Evolutionary conservation across 345 rosid species (phyloP).

Genomic region (Murraya paniculata): DNA sequence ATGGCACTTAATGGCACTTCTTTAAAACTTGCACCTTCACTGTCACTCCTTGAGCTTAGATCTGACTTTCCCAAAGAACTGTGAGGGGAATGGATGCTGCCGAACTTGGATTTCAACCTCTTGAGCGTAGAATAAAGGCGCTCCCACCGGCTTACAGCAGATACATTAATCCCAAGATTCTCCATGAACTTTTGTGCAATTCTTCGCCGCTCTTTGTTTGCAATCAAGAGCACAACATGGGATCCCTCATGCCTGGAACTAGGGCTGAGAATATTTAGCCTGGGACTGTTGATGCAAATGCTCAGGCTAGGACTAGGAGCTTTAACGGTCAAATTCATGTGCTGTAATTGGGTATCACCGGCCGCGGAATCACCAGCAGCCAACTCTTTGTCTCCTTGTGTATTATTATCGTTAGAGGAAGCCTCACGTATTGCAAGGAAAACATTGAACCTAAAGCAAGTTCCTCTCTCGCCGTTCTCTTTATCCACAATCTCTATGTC

Average conservation of each 20-base stretch:
- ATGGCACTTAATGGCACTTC: constrained; percentile 50
- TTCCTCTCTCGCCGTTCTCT: constrained; percentile 54
- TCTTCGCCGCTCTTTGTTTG: constrained; percentile 49
- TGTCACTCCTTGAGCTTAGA: constrained; percentile 34
- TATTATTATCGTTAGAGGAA: neutral
- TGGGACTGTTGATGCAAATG: constrained; percentile 38
- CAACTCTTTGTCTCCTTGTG: constrained; percentile 26
- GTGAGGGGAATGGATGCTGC: constrained; percentile 27
- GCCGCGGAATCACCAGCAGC: constrained; percentile 16
- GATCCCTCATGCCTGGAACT: constrained; percentile 56
- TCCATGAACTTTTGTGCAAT: constrained; percentile 50
- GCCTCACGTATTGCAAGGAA: constrained; percentile 31
- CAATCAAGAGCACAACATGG: constrained; percentile 60
- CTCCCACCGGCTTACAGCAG: constrained; percentile 42
- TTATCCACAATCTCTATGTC: constrained; percentile 68
- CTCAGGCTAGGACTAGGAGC: constrained; percentile 27
- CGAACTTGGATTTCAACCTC: constrained; percentile 34
- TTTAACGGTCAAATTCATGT: constrained; percentile 26
- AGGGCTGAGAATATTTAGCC: constrained; percentile 28
- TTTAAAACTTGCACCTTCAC: constrained; percentile 28
- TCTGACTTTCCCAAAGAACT: constrained; percentile 48
- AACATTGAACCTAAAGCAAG: constrained; percentile 75
- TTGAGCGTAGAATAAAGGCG: constrained; percentile 30
- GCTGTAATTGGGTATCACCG: constrained; percentile 10
- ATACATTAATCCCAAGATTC: constrained; percentile 48